Conservation (phyloP, 805 yeast genomes). For the Lachancea nothofagi region DNA sequence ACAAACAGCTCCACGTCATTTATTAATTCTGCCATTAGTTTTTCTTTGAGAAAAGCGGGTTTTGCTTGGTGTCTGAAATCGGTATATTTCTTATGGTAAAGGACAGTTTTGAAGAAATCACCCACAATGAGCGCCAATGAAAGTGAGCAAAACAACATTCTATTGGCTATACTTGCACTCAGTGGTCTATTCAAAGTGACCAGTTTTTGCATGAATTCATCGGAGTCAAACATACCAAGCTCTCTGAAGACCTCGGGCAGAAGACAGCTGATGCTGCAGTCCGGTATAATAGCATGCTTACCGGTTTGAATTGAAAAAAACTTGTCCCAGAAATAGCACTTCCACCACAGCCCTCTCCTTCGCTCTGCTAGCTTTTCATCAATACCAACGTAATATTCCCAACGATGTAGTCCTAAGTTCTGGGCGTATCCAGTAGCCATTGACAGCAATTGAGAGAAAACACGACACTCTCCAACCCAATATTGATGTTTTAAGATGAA, state of each 20-base stretch:
- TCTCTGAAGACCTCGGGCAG: constrained; percentile 23
- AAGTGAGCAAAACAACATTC: neutral
- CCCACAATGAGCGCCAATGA: constrained; percentile 7
- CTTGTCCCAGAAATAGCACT: constrained; percentile 25
- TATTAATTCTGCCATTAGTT: constrained; percentile 19
- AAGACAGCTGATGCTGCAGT: constrained; percentile 22
- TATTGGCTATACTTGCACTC: neutral
- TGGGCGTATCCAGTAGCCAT: constrained; percentile 22
- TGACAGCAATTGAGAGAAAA: constrained; percentile 5
- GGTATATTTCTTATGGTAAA: constrained; percentile 26
- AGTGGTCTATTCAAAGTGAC: neutral
- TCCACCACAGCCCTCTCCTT: constrained; percentile 30
- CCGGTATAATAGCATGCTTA: constrained; percentile 20
- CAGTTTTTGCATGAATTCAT: constrained; percentile 7
- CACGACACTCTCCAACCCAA: constrained; percentile 22
- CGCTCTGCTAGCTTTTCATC: constrained; percentile 29
- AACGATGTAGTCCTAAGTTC: constrained; percentile 27
- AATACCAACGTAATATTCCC: constrained; percentile 34
- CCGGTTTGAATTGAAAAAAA: constrained; percentile 15
- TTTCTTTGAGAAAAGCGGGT: constrained; percentile 17
- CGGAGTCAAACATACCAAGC: constrained; percentile 12
- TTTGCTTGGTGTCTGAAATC: constrained; percentile 24
- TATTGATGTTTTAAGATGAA: constrained; percentile 21
- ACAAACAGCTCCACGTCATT: constrained; percentile 14
- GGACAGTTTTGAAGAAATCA: constrained; percentile 18